Conservation (phyloP, 1,139 yeast species). For the Schwanniomyces etchellsii region DNA sequence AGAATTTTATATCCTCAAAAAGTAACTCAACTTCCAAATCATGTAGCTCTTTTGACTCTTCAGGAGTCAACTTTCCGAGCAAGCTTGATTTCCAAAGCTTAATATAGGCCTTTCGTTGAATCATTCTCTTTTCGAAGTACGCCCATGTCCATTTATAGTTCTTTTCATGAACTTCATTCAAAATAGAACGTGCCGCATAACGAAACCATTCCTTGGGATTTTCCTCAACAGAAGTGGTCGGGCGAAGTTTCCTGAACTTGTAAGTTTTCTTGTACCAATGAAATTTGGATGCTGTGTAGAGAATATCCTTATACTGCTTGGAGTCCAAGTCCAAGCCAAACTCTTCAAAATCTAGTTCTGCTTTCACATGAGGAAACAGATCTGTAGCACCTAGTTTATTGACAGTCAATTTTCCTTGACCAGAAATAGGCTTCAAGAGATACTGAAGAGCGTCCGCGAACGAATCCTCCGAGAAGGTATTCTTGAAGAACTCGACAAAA, state of each 20-base stretch:
- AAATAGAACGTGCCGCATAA: slow-evolving; percentile 70
- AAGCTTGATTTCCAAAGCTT: slow-evolving; percentile 57
- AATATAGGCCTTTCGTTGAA: slow-evolving; percentile 67
- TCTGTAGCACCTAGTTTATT: slow-evolving; percentile 76
- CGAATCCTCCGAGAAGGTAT: slow-evolving; percentile 17
- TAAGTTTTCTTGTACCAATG: slow-evolving; percentile 75
- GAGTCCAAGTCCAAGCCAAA: slow-evolving; percentile 82
- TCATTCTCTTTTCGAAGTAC: slow-evolving; percentile 62
- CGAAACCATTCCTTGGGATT: slow-evolving; percentile 78
- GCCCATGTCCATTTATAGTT: slow-evolving; percentile 90
- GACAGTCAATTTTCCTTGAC: slow-evolving; percentile 75
- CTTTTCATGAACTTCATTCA: slow-evolving; percentile 74
- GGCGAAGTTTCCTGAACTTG: slow-evolving; percentile 68
- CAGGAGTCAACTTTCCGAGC: slow-evolving; percentile 25
- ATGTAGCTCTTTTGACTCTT: slow-evolving; percentile 36
- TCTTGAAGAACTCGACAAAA: slow-evolving; percentile 37
- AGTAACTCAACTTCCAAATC: slow-evolving; percentile 54
- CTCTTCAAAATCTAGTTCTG: slow-evolving; percentile 80
- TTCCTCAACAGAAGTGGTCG: slow-evolving; percentile 52
- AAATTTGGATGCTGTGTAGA: slow-evolving; percentile 77
- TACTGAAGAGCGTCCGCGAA: slow-evolving; percentile 44
- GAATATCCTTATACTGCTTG: slow-evolving; percentile 74
- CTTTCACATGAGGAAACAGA: slow-evolving; percentile 62
- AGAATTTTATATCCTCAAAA: slow-evolving; percentile 79
- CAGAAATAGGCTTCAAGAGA: slow-evolving; percentile 82